Conservation (phyloP, 2,329 filamentous ascomycete species). For the Emergomyces pasteurianus region DNA sequence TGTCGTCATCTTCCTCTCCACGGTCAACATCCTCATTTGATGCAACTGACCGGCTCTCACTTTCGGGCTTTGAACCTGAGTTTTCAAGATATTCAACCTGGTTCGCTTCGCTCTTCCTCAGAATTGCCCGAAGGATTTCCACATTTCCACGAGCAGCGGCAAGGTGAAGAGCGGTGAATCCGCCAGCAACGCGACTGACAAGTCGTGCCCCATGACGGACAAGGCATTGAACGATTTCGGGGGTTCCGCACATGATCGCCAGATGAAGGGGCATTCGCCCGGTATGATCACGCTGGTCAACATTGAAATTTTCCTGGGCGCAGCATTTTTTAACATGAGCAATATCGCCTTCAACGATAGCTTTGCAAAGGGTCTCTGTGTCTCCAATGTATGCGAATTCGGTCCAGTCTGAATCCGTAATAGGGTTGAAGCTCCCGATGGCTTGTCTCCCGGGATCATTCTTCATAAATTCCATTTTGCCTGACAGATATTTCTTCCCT, state of each 20-base stretch:
- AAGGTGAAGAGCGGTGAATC: conserved; percentile 70
- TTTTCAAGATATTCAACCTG: conserved; percentile 30
- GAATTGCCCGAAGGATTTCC: conserved; percentile 59
- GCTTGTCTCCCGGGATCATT: conserved; percentile 71
- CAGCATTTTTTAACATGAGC: conserved; percentile 61
- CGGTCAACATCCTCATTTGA: neutral
- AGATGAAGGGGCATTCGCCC: conserved; percentile 70
- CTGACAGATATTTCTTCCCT: conserved; percentile 62
- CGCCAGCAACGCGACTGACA: conserved; percentile 63
- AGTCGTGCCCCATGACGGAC: conserved; percentile 62
- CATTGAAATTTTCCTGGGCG: conserved; percentile 55
- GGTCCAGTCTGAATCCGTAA: conserved; percentile 75
- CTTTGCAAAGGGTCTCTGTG: conserved; percentile 63
- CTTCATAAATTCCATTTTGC: conserved; percentile 59
- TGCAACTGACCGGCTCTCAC: neutral
- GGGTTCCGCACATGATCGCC: conserved; percentile 55
- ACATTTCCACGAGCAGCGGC: conserved; percentile 57
- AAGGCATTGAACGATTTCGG: conserved; percentile 57
- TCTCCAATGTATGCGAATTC: conserved; percentile 80
- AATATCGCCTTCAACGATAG: conserved; percentile 62
- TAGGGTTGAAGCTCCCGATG: conserved; percentile 63
- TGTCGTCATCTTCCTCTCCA: conserved; percentile 9
- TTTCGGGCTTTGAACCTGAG: neutral
- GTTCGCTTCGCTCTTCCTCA: conserved; percentile 47
- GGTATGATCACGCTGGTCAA: conserved; percentile 64